Evolutionary conservation across 2,329 filamentous ascomycete genomes (phyloP).

Genomic region (Aspergillus fructus): DNA sequence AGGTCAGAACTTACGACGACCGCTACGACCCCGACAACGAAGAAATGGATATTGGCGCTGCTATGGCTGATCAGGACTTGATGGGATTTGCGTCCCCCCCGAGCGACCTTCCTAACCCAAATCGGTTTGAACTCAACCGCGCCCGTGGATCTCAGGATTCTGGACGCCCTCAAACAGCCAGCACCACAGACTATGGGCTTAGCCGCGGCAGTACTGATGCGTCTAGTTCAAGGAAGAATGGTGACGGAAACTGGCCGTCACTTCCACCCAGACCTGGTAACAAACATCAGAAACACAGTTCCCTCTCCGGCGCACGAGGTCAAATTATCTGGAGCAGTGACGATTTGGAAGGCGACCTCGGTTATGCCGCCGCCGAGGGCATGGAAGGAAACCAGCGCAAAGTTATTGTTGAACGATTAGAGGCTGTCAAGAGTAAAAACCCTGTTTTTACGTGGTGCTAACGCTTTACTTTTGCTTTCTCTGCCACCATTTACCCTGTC

Average conservation of each 20-base stretch:
- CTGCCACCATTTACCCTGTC: neutral
- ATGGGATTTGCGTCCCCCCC: constrained; percentile 60
- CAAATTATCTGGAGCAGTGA: constrained; percentile 61
- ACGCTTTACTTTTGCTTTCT: constrained; percentile 19
- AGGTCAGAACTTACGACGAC: constrained; percentile 47
- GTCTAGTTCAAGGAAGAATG: constrained; percentile 31
- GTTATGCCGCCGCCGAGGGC: constrained; percentile 89
- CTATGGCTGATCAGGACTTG: constrained; percentile 65
- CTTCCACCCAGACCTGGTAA: constrained; percentile 34
- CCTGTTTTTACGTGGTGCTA: constrained; percentile 98
- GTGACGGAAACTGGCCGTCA: constrained; percentile 38
- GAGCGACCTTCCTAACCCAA: constrained; percentile 69
- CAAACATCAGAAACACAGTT: constrained; percentile 37
- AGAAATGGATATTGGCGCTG: constrained; percentile 86
- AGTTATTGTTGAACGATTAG: constrained; percentile 93
- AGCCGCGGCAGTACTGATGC: constrained; percentile 31
- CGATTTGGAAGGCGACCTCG: constrained; percentile 86
- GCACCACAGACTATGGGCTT: constrained; percentile 34
- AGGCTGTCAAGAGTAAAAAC: constrained; percentile 92
- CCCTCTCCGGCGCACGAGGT: constrained; percentile 40
- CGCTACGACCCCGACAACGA: constrained; percentile 60
- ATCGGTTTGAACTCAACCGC: constrained; percentile 67
- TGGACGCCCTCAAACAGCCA: constrained; percentile 32
- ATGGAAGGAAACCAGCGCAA: constrained; percentile 89
- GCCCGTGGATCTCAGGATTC: constrained; percentile 39